Evolutionary conservation across 2,329 filamentous ascomycete species (phyloP).

Genomic region (Aspergillus sp.): DNA sequence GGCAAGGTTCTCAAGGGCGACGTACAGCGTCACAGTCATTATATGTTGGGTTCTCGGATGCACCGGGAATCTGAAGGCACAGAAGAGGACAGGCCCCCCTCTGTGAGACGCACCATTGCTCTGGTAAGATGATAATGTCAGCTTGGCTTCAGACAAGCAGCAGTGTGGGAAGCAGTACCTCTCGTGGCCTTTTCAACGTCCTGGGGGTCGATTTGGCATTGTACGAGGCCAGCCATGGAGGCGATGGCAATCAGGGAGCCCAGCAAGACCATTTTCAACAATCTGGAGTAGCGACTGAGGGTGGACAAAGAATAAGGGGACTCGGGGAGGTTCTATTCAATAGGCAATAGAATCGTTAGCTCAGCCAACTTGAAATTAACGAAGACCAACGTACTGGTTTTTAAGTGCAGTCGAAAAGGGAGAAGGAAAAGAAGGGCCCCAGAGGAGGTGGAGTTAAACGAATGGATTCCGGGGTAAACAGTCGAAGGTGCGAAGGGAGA

Average conservation of each 20-base stretch:
- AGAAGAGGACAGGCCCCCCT: constrained; percentile 50
- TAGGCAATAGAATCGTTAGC: not conserved
- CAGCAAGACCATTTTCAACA: constrained; percentile 30
- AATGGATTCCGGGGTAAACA: constrained; percentile 11
- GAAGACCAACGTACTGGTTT: constrained; percentile 1
- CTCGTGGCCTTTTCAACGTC: constrained; percentile 41
- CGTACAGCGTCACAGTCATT: constrained; percentile 50
- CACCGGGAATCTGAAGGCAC: constrained; percentile 47
- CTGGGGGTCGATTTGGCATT: constrained; percentile 45
- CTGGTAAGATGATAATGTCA: constrained; percentile 30
- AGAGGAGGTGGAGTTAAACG: constrained; percentile 6
- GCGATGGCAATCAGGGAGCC: constrained; percentile 39
- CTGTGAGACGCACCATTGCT: constrained; percentile 50
- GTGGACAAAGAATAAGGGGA: not conserved
- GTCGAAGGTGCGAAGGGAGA: not conserved
- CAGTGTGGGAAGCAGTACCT: constrained; percentile 31
- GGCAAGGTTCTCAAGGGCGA: constrained; percentile 10
- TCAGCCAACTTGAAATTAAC: not conserved
- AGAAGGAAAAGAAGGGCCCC: not conserved
- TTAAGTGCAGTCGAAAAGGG: not conserved
- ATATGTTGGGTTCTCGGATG: constrained; percentile 36
- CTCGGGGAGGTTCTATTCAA: not conserved
- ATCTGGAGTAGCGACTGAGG: constrained; percentile 12
- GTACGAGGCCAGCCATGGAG: constrained; percentile 35
- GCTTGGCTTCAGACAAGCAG: not conserved